Conservation (phyloP, 2,329 filamentous ascomycete species). For the Coleophoma crateriformis region DNA sequence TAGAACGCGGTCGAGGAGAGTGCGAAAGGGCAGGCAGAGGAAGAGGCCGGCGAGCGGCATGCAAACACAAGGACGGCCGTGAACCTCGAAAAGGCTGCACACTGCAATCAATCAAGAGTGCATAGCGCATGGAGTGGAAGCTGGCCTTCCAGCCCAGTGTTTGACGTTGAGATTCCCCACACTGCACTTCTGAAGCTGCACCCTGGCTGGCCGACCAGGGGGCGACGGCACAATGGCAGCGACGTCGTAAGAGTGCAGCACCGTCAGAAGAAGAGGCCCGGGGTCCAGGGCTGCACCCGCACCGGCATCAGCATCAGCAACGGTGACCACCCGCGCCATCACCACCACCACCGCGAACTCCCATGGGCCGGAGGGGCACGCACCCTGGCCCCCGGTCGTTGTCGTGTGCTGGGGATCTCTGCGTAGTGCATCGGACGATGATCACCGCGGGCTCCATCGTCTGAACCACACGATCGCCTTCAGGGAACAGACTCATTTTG, state of each 20-base stretch:
- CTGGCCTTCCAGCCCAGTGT: constrained; percentile 22
- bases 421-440: constrained; percentile 8
- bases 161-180: constrained; percentile 28
- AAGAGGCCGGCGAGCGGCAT: constrained; percentile 23
- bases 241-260: too few relatives aligned
- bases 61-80: constrained; percentile 7
- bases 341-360: constrained; percentile 8
- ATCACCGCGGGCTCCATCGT: constrained; percentile 13
- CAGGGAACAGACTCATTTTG: constrained; percentile 18
- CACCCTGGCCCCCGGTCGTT: constrained; percentile 13
- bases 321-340: too few relatives aligned
- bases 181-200: constrained; percentile 16
- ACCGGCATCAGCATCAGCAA: too few relatives aligned
- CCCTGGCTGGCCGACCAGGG: constrained; percentile 3
- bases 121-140: constrained; percentile 26
- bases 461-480: constrained; percentile 20
- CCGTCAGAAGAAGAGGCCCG: too few relatives aligned
- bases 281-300: too few relatives aligned
- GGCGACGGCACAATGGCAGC: too few relatives aligned
- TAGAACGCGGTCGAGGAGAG: constrained; percentile 16
- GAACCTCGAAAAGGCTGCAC: not conserved
- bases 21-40: constrained; percentile 17
- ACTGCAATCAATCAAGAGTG: constrained; percentile 7
- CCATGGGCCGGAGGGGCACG: constrained; percentile 6
- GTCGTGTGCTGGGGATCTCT: constrained; percentile 19